These are phyloP conservation scores for Penicillium sp. DNA, from an alignment of 2,329 filamentous ascomycete genomes.

Conservation along the genomic window DNA sequence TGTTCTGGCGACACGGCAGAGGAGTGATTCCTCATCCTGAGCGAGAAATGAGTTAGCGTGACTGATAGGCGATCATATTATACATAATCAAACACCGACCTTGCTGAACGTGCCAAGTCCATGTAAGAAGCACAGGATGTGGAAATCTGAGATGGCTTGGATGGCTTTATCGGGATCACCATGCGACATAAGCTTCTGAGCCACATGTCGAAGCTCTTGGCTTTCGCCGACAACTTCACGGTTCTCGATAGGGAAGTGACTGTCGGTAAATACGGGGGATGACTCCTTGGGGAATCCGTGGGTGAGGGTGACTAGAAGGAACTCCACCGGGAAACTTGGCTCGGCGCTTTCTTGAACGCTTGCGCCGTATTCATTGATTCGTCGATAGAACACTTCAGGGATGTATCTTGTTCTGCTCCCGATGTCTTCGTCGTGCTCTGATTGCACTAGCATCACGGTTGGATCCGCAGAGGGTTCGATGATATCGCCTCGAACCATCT, in stretches of 20 bases:
- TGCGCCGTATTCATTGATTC: conserved; percentile 92
- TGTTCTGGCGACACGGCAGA: conserved; percentile 77
- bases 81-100: conserved; percentile 52
- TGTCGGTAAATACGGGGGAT: conserved; percentile 67
- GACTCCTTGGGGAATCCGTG: conserved; percentile 87
- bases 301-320: conserved; percentile 89
- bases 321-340: conserved; percentile 92
- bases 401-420: conserved; percentile 77
- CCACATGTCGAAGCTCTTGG: conserved; percentile 69
- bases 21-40: conserved; percentile 82
- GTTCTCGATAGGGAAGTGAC: conserved; percentile 85
- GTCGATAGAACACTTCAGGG: conserved; percentile 93
- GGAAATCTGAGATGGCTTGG: conserved; percentile 81
- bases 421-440: conserved; percentile 75
- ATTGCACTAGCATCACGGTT: conserved; percentile 87
- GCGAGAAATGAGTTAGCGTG: conserved; percentile 15
- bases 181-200: conserved; percentile 64
- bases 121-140: conserved; percentile 83
- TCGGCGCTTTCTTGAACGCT: conserved; percentile 98
- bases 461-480: conserved; percentile 94
- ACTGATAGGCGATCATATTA: conserved; percentile 1
- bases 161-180: conserved; percentile 61
- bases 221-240: conserved; percentile 79
- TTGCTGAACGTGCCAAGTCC: conserved; percentile 76
- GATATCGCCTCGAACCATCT: conserved; percentile 94